Base-by-base conservation (phyloP, 108 stramenopile genomes). In the Stephanodiscus minutulus region DNA sequence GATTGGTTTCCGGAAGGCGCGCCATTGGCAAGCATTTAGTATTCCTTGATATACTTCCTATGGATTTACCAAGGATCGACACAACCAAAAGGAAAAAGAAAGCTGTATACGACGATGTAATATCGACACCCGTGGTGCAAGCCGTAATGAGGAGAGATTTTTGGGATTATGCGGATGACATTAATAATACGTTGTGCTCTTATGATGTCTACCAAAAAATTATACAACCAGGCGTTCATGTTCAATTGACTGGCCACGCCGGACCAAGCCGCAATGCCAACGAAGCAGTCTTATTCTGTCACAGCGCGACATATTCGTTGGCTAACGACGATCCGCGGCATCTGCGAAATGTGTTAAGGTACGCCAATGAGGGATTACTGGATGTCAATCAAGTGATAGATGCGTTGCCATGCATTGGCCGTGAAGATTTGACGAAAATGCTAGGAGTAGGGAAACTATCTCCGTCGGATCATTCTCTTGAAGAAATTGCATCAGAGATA, bases 291-390 rank as follows among this genome's bases (percentile, higher is more conserved):
- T 28, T 78, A 52, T 74, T 74, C 47, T 67, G 64, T 49, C 66
- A 59, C 6, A 27, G 35, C 0, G 33, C 44, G n/a, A 49, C 20
- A 24, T 78, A 78, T 49, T 59, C 28, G 0, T 43, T 78, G 47
- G 54, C 72, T 13, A 78, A 78, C 49, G 28, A 60, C 72, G 73
- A 78, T 59, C 77, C 77, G 37, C 77, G 73, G 47, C 77, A 78
- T 62, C 53, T 78, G 61, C 64, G 66, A 5, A 78, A 73, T 47
- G 77, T 78, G 15, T 29, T 78, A 21, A 67, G 59, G 27, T 68
- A 68, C 46, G 46, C 52, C 22, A 59, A 24, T 27, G 66, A 78
- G 5, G 77, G 77, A 12, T 12, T 39, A 7, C 54, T 78, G 24
- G 66, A 78, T 25, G 15, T 67, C 10, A 33, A 60, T 43, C 72